A percentile compares a stretch with the other conserved stretches of the same genome.
phyloP scores from a whole-genome alignment of 306 rosid genomes.

The Citrullus colocynthis region DNA sequence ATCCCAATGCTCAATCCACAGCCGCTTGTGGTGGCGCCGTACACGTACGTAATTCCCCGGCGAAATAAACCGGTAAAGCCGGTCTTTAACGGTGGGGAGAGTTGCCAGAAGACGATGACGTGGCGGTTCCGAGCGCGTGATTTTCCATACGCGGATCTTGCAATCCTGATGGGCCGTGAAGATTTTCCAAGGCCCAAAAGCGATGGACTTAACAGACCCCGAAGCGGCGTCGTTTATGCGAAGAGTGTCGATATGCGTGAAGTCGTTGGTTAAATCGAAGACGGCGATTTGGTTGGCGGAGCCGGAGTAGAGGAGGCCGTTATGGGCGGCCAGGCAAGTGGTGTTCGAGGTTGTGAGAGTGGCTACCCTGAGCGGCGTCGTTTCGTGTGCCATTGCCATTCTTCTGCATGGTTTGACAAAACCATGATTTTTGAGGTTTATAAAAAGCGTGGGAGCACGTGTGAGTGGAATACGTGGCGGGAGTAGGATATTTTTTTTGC shows the following conservation, averaged over 20 bases:
- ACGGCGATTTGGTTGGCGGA: constrained; percentile 41
- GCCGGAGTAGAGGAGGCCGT: constrained; percentile 48
- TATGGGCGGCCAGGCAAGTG: constrained; percentile 35
- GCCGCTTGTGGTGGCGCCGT: constrained; percentile 30
- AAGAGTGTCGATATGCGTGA: constrained; percentile 29
- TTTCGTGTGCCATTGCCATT: not conserved
- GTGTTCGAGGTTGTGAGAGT: not conserved
- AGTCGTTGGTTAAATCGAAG: constrained; percentile 20
- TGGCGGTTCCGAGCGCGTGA: constrained; percentile 4
- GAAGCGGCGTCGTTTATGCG: constrained; percentile 20
- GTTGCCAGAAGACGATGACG: constrained; percentile 30
- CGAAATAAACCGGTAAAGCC: constrained; percentile 24
- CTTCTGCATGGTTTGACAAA: not conserved
- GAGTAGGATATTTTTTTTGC: not conserved
- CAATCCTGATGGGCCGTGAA: constrained; percentile 65
- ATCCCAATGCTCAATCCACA: constrained; percentile 56
- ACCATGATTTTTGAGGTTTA: not conserved
- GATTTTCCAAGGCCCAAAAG: constrained; percentile 23
- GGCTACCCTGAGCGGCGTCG: not conserved
- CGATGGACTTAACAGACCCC: constrained; percentile 48
- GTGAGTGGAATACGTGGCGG: not conserved
- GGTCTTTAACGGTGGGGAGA: constrained; percentile 50
- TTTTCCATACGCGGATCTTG: constrained; percentile 47
- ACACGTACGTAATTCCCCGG: constrained; percentile 35
- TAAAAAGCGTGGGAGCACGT: not conserved